Evolutionary conservation across 805 yeast species (phyloP).

Genomic region (Lipomyces mesembrius): DNA sequence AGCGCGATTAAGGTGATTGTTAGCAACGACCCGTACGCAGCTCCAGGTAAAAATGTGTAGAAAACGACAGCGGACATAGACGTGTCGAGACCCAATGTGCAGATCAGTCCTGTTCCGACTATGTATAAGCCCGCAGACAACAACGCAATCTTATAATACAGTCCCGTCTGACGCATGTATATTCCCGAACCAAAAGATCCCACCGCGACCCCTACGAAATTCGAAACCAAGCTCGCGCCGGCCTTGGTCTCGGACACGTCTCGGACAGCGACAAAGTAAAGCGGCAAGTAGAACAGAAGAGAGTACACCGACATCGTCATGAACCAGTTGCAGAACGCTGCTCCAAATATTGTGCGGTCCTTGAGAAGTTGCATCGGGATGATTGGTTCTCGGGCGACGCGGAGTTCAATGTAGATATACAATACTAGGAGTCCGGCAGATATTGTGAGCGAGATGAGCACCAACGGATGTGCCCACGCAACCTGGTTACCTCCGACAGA

Average conservation of each 20-base stretch:
- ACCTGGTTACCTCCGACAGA: slow-evolving; percentile 67
- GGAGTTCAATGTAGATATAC: slow-evolving; percentile 59
- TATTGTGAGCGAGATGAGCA: slow-evolving; percentile 46
- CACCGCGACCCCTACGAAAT: slow-evolving; percentile 68
- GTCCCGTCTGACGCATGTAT: slow-evolving; percentile 68
- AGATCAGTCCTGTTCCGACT: slow-evolving; percentile 27
- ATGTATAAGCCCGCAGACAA: slow-evolving; percentile 35
- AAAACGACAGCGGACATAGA: slow-evolving; percentile 17
- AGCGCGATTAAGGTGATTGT: slow-evolving; percentile 66
- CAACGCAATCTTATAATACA: slow-evolving; percentile 32
- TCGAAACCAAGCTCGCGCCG: slow-evolving; percentile 56
- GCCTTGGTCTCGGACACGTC: slow-evolving; percentile 59
- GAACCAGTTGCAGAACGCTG: slow-evolving; percentile 73
- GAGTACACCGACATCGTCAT: slow-evolving; percentile 72
- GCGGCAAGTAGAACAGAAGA: slow-evolving; percentile 69
- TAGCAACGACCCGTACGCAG: slow-evolving; percentile 59
- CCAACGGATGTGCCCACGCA: slow-evolving; percentile 53
- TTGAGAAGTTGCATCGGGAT: slow-evolving; percentile 64
- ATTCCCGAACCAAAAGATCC: slow-evolving; percentile 73
- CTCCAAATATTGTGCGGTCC: slow-evolving; percentile 64
- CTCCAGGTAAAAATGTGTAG: slow-evolving; percentile 52
- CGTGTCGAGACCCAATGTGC: slow-evolving; percentile 25
- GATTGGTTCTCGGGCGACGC: slow-evolving; percentile 64
- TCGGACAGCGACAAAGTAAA: slow-evolving; percentile 64
- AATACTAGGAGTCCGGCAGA: slow-evolving; percentile 46